Percentiles rank a stretch among this genome's conserved stretches.
Evolutionary conservation across 2,329 filamentous ascomycete species (phyloP).

Genomic region (Trichoderma koningiopsis): DNA sequence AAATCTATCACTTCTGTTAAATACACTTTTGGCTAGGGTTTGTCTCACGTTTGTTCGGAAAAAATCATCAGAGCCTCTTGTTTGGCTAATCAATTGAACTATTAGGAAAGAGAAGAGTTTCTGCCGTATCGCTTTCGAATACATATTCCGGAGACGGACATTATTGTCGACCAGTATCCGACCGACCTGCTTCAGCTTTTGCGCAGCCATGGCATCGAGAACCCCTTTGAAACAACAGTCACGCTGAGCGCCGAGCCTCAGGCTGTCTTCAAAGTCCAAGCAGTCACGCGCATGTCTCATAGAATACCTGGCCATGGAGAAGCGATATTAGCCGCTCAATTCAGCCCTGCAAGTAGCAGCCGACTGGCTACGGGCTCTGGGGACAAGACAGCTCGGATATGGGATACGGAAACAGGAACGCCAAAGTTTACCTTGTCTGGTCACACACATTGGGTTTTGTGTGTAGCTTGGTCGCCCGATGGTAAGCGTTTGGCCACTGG

Average conservation of each 20-base stretch:
- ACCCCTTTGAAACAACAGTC: constrained; percentile 58
- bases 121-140: constrained; percentile 64
- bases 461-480: constrained; percentile 85
- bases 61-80: neutral
- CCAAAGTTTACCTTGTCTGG: constrained; percentile 83
- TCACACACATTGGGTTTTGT: constrained; percentile 87
- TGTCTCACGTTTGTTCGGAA: neutral
- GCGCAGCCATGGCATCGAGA: constrained; percentile 58
- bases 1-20: constrained; percentile 84
- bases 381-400: constrained; percentile 87
- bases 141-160: constrained; percentile 56
- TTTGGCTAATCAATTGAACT: neutral
- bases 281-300: constrained; percentile 86
- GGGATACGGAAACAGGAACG: constrained; percentile 93
- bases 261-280: constrained; percentile 89
- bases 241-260: constrained; percentile 72
- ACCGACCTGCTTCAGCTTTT: constrained; percentile 57
- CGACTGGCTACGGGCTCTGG: constrained; percentile 86
- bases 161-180: constrained; percentile 59
- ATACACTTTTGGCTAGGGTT: constrained; percentile 78
- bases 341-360: constrained; percentile 76
- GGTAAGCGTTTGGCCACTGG: constrained; percentile 81
- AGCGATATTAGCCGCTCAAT: constrained; percentile 82
- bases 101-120: constrained; percentile 58
- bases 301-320: constrained; percentile 90